A percentile compares a stretch with the other conserved stretches of the same genome.
Conservation (phyloP, 345 rosid species). For the Eutrema japonicum region DNA sequence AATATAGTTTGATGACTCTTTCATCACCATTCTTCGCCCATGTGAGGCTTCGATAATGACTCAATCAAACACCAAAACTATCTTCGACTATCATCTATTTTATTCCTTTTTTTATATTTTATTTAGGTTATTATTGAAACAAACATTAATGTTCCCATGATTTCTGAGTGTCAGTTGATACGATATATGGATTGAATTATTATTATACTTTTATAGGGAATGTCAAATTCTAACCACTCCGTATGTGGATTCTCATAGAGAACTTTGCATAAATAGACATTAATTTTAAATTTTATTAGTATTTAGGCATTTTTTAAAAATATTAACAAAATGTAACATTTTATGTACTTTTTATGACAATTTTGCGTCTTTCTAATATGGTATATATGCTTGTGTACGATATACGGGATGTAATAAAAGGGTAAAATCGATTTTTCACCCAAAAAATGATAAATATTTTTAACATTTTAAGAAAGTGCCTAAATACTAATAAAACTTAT, state of each 20-base stretch:
- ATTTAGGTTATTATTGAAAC: constrained; percentile 28
- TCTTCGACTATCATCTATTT: constrained; percentile 24
- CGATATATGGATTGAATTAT: neutral
- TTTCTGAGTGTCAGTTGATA: constrained; percentile 31
- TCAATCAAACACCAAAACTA: constrained; percentile 38
- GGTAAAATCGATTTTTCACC: too few relatives aligned
- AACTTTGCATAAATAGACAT: too few relatives aligned
- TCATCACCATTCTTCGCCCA: constrained; percentile 62
- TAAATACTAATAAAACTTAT: too few relatives aligned
- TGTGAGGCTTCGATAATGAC: constrained; percentile 56
- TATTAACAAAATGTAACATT: too few relatives aligned
- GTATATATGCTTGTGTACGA: too few relatives aligned
- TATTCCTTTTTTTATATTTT: neutral
- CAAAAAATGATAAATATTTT: too few relatives aligned
- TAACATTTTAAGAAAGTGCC: too few relatives aligned
- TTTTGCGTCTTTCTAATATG: too few relatives aligned
- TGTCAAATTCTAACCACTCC: constrained; percentile 19
- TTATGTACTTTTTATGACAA: too few relatives aligned
- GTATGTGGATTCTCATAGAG: constrained; percentile 12
- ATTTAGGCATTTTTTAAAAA: too few relatives aligned
- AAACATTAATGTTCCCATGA: constrained; percentile 35
- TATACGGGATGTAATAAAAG: too few relatives aligned
- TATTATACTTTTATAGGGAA: constrained; percentile 1
- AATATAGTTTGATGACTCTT: constrained; percentile 43
- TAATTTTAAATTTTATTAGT: too few relatives aligned